These are phyloP conservation scores for Cenococcum geophilum DNA, from an alignment of 495 filamentous ascomycete genomes.

Conservation along the genomic window DNA sequence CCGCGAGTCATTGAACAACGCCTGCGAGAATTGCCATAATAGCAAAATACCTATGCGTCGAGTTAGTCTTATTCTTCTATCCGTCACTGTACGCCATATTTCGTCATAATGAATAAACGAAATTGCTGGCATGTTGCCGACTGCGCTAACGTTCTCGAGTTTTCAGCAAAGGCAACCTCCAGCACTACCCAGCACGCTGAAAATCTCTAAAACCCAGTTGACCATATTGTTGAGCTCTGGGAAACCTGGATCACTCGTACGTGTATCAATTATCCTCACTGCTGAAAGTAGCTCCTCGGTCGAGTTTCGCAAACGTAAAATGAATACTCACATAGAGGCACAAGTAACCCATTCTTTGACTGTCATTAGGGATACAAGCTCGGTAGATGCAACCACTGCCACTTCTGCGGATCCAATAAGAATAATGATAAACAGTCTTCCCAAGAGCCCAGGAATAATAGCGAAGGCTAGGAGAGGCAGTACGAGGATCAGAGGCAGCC, in stretches of 20 bases:
- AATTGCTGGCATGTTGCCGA: no score
- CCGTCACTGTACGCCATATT: neutral
- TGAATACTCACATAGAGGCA: constrained; percentile 27
- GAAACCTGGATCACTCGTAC: neutral
- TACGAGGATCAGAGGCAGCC: constrained; percentile 21
- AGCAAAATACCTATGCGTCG: constrained; percentile 31
- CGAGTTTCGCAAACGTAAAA: neutral
- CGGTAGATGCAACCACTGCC: constrained; percentile 20
- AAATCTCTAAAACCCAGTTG: no score
- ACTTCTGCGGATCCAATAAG: constrained; percentile 20
- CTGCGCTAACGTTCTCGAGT: no score
- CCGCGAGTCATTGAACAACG: constrained; percentile 13
- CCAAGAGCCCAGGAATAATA: constrained; percentile 25
- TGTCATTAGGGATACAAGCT: constrained; percentile 24
- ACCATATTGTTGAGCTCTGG: neutral
- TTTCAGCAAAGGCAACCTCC: no score
- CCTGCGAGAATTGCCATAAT: constrained; percentile 29
- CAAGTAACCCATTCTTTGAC: constrained; percentile 23
- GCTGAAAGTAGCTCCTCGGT: neutral
- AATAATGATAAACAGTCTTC: constrained; percentile 27
- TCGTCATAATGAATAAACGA: no score
- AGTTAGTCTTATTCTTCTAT: constrained; percentile 19
- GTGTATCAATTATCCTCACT: neutral
- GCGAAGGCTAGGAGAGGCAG: constrained; percentile 28
- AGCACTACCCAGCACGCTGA: no score